A percentile compares a stretch with the other conserved stretches of the same genome.
These are phyloP conservation scores for Fragaria ananassa DNA, from an alignment of 306 rosid species.

Conservation along the genomic window DNA sequence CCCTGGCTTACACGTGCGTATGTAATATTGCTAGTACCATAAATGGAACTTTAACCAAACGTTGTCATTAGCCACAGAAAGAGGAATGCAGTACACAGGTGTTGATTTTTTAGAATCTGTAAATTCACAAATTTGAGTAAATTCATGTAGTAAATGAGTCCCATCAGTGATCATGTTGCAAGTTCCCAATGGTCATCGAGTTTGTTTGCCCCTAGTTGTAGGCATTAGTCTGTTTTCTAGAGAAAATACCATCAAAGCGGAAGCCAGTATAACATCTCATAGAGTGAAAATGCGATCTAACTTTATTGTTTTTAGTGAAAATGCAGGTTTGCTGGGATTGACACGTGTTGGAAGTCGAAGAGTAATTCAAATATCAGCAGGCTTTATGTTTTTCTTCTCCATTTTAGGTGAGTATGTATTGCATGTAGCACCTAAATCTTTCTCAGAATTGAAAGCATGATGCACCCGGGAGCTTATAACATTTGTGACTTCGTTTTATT, in stretches of 20 bases:
- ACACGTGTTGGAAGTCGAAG: conserved; percentile 81
- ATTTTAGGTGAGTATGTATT: conserved; percentile 48
- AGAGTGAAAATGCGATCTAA: conserved; percentile 10
- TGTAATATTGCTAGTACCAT: background rate
- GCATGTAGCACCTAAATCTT: background rate
- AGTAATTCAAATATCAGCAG: conserved; percentile 73
- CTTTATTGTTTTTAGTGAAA: conserved; percentile 52
- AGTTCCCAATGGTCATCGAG: conserved; percentile 2
- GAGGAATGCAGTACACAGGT: background rate
- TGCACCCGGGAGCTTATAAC: background rate
- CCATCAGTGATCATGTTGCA: background rate
- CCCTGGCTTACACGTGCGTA: background rate
- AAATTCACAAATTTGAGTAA: background rate
- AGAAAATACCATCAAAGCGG: background rate
- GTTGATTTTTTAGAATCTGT: background rate
- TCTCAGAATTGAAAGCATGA: background rate
- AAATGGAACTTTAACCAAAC: background rate
- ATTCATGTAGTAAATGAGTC: background rate
- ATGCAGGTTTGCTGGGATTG: conserved; percentile 88
- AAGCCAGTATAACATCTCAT: background rate
- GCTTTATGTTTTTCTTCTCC: conserved; percentile 84
- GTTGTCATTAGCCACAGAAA: background rate
- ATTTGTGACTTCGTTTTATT: conserved; percentile 8
- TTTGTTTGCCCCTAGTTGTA: background rate
- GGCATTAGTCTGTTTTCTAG: background rate